These are phyloP conservation scores for Malus hybrid DNA, from an alignment of 331 rosid species.

Conservation along the genomic window DNA sequence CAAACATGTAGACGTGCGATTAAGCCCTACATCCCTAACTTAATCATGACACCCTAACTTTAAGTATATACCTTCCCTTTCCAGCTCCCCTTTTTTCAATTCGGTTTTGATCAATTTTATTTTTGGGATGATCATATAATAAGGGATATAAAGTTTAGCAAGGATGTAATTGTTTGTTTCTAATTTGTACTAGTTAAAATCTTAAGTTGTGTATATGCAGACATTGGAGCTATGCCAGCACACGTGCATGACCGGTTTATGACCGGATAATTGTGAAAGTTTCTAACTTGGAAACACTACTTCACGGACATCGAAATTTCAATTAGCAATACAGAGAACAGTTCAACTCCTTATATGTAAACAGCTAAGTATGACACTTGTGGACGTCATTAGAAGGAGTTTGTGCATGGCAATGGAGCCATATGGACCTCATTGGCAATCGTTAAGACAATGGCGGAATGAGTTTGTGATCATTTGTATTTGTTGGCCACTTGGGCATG, in stretches of 20 bases:
- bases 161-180: too few species aligned
- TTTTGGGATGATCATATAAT: too few species aligned
- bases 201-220: too few species aligned
- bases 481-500: constrained; percentile 44
- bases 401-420: constrained; percentile 15
- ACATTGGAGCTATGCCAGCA: too few species aligned
- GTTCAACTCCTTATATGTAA: background rate
- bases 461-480: constrained; percentile 10
- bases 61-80: background rate
- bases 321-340: too few species aligned
- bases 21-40: constrained; percentile 37
- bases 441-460: constrained; percentile 20
- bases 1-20: constrained; percentile 55
- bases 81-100: constrained; percentile 3
- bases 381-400: constrained; percentile 4
- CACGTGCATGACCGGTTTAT: too few species aligned
- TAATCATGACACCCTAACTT: constrained; percentile 45
- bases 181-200: too few species aligned
- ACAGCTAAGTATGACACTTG: background rate
- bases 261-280: too few species aligned
- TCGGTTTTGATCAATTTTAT: too few species aligned
- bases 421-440: constrained; percentile 20
- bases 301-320: too few species aligned
- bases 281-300: too few species aligned
- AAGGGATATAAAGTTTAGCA: too few species aligned